phyloP scores from a whole-genome alignment of 352 stramenopile genomes.

The Pythium aquatile region DNA sequence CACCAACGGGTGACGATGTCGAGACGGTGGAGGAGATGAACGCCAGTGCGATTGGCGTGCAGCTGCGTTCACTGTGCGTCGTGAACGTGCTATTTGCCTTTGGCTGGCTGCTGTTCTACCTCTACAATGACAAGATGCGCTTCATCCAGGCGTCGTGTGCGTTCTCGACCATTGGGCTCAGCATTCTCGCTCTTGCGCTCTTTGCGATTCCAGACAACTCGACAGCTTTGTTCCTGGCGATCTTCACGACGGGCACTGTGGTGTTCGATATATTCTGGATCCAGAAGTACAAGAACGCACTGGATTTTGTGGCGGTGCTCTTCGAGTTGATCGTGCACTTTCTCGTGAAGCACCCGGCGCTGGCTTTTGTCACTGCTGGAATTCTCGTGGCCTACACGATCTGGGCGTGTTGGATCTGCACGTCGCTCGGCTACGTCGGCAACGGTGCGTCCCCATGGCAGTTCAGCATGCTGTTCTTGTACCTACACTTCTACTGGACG shows the following conservation, averaged over 20 bases:
- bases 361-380: constrained; percentile 48
- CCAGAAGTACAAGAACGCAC: constrained; percentile 50
- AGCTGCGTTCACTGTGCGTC: constrained; percentile 61
- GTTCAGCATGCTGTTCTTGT: constrained; percentile 68
- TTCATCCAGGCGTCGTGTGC: constrained; percentile 68
- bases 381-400: constrained; percentile 66
- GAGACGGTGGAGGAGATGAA: constrained; percentile 31
- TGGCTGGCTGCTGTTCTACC: constrained; percentile 71
- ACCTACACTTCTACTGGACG: constrained; percentile 88
- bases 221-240: constrained; percentile 45
- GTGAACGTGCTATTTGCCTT: constrained; percentile 71
- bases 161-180: constrained; percentile 61
- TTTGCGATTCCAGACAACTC: constrained; percentile 55
- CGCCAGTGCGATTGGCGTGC: constrained; percentile 44
- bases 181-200: constrained; percentile 46
- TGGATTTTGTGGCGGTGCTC: constrained; percentile 84
- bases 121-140: constrained; percentile 71
- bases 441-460: constrained; percentile 60
- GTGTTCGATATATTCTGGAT: constrained; percentile 73
- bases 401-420: constrained; percentile 78
- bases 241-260: constrained; percentile 38
- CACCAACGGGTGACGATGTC: constrained; percentile 2
- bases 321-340: constrained; percentile 82
- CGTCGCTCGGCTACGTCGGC: constrained; percentile 70
- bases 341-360: constrained; percentile 49